phyloP scores from a whole-genome alignment of 1,284 basidiomycete species.

The Marasmius oreades region DNA sequence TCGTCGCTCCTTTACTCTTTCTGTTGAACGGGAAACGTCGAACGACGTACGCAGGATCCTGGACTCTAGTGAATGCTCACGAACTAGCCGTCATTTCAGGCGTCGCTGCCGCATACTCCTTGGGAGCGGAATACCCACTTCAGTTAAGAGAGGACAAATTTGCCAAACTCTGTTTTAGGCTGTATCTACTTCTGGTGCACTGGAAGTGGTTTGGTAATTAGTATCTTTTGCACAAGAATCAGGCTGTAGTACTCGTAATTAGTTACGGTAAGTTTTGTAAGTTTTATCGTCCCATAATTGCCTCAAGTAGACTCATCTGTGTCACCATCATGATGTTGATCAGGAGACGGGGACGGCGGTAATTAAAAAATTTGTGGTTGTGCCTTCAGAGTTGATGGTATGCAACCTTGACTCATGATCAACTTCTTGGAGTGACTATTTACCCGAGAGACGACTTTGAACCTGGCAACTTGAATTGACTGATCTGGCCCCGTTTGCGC shows the following conservation, averaged over 20 bases:
- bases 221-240: neutral
- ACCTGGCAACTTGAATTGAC: no score
- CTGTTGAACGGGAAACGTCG: slow-evolving; percentile 13
- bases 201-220: slow-evolving; percentile 9
- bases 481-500: no score
- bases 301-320: no score
- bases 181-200: slow-evolving; percentile 16
- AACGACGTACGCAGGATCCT: slow-evolving; percentile 15
- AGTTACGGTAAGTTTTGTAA: no score
- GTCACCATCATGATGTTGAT: no score
- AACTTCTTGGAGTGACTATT: no score
- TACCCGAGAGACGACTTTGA: no score
- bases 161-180: slow-evolving; percentile 15
- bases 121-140: slow-evolving; percentile 16
- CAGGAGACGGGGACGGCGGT: no score
- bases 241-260: neutral
- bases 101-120: slow-evolving; percentile 15
- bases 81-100: slow-evolving; percentile 18
- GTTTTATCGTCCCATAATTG: no score
- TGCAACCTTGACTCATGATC: no score
- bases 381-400: no score
- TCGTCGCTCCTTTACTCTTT: slow-evolving; percentile 15
- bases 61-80: slow-evolving; percentile 21
- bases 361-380: no score
- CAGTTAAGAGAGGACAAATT: slow-evolving; percentile 14